These are phyloP conservation scores for Aspergillus proliferans DNA, from an alignment of 2,329 filamentous ascomycete species.

Conservation along the genomic window DNA sequence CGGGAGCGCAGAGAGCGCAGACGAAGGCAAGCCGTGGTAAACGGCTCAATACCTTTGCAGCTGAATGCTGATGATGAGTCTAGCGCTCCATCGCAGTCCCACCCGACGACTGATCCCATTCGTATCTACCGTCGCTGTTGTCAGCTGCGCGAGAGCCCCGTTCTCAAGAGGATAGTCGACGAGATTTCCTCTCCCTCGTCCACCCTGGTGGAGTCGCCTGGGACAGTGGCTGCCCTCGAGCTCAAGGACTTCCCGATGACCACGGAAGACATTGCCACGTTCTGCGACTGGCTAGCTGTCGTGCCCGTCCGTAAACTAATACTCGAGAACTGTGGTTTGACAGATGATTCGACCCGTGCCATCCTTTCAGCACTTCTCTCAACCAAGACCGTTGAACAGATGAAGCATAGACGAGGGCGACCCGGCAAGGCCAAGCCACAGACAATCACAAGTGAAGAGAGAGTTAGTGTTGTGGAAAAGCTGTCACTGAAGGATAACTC, in stretches of 20 bases:
- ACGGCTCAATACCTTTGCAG: slow-evolving; percentile 79
- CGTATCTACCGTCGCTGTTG: slow-evolving; percentile 93
- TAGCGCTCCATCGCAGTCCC: slow-evolving; percentile 52
- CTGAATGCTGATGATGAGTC: slow-evolving; percentile 62
- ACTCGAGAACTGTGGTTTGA: slow-evolving; percentile 79
- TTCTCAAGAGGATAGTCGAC: slow-evolving; percentile 84
- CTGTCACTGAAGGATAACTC: slow-evolving; percentile 82
- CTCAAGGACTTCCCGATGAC: slow-evolving; percentile 79
- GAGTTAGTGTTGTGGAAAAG: slow-evolving; percentile 70
- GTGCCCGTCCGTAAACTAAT: slow-evolving; percentile 84
- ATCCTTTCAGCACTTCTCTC: slow-evolving; percentile 80
- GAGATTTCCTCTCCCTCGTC: slow-evolving; percentile 71
- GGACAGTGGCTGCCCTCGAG: slow-evolving; percentile 76
- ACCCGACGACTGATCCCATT: slow-evolving; percentile 82
- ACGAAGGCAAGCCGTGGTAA: slow-evolving; percentile 75
- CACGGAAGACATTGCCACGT: slow-evolving; percentile 72
- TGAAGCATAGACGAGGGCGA: slow-evolving; percentile 44
- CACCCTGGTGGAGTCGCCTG: slow-evolving; percentile 56
- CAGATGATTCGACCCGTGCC: slow-evolving; percentile 78
- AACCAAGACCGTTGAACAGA: slow-evolving; percentile 60
- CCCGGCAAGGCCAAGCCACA: slow-evolving; percentile 32
- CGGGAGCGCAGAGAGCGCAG: slow-evolving; percentile 90
- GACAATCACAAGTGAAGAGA: slow-evolving; percentile 24
- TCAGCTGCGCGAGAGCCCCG: slow-evolving; percentile 84
- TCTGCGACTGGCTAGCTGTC: slow-evolving; percentile 89